A percentile compares a stretch with the other conserved stretches of the same genome.
phyloP scores from a whole-genome alignment of 495 filamentous ascomycete genomes.

The Aspergillus baeticus region DNA sequence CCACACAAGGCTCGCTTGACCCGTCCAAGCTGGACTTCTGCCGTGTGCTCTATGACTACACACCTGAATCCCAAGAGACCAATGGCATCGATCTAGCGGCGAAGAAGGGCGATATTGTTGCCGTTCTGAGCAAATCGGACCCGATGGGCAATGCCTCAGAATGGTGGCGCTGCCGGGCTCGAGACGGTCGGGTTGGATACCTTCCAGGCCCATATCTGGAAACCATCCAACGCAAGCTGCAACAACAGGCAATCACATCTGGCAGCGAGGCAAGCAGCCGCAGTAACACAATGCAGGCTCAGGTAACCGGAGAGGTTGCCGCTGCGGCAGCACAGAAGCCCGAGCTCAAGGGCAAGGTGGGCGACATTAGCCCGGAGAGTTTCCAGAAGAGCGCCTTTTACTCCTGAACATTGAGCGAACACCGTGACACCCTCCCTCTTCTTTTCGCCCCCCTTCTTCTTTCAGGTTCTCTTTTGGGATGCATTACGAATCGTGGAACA shows the following conservation, averaged over 20 bases:
- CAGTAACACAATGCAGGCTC: conserved; percentile 58
- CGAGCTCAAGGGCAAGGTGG: conserved; percentile 47
- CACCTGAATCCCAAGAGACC: conserved; percentile 64
- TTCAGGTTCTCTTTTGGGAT: background rate
- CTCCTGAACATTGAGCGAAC: conserved; percentile 27
- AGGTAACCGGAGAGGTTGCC: conserved; percentile 28
- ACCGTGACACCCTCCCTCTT: no score
- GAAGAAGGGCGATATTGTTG: conserved; percentile 93
- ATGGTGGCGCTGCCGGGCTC: conserved; percentile 96
- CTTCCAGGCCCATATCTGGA: conserved; percentile 88
- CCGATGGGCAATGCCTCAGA: conserved; percentile 88
- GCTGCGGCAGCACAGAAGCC: conserved; percentile 37
- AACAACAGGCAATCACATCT: conserved; percentile 50
- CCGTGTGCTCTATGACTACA: conserved; percentile 90
- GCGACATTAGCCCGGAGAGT: conserved; percentile 74
- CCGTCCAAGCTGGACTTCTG: conserved; percentile 92
- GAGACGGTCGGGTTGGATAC: conserved; percentile 89
- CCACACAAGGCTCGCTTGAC: conserved; percentile 56
- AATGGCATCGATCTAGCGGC: conserved; percentile 84
- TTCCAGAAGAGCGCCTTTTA: conserved; percentile 91
- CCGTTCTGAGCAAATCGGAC: conserved; percentile 89
- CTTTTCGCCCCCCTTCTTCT: background rate
- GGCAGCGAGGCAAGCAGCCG: conserved; percentile 50
- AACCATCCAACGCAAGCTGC: conserved; percentile 68
- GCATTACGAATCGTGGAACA: background rate